Conservation (phyloP, 1,284 basidiomycete species). For the Phellopilus nigrolimitatus region DNA sequence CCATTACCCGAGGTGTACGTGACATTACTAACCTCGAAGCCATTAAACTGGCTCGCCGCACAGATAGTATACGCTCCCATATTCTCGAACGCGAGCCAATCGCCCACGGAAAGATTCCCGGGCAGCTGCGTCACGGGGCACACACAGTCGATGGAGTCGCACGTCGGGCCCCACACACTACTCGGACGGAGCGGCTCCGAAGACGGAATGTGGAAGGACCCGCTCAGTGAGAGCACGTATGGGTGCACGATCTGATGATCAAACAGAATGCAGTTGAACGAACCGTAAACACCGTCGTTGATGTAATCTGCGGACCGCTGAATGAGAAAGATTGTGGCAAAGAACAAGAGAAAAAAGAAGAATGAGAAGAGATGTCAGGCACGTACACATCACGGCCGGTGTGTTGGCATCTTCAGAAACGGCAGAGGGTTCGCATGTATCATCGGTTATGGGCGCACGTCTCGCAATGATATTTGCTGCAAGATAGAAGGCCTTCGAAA, state of each 20-base stretch:
- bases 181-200: slow-evolving; percentile 42
- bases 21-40: slow-evolving; percentile 65
- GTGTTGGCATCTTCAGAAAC: slow-evolving; percentile 38
- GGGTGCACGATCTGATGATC: slow-evolving; percentile 88
- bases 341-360: slow-evolving; percentile 21
- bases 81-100: slow-evolving; percentile 88
- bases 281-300: slow-evolving; percentile 97
- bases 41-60: slow-evolving; percentile 87
- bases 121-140: slow-evolving; percentile 60
- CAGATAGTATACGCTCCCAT: slow-evolving; percentile 96
- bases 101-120: slow-evolving; percentile 66
- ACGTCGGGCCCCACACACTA: slow-evolving; percentile 76
- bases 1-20: slow-evolving; percentile 54
- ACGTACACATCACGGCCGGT: slow-evolving; percentile 80
- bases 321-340: slow-evolving; percentile 19
- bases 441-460: slow-evolving; percentile 49
- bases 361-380: slow-evolving; percentile 5
- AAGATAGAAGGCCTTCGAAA: slow-evolving; percentile 88
- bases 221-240: slow-evolving; percentile 64
- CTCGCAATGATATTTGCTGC: slow-evolving; percentile 94
- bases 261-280: slow-evolving; percentile 96
- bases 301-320: slow-evolving; percentile 72
- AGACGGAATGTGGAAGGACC: slow-evolving; percentile 48
- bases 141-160: slow-evolving; percentile 89
- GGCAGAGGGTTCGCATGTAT: slow-evolving; percentile 25